A percentile compares a stretch with the other conserved stretches of the same genome.
phyloP scores from a whole-genome alignment of 2,329 filamentous ascomycete species.

The Colletotrichum filicis region DNA sequence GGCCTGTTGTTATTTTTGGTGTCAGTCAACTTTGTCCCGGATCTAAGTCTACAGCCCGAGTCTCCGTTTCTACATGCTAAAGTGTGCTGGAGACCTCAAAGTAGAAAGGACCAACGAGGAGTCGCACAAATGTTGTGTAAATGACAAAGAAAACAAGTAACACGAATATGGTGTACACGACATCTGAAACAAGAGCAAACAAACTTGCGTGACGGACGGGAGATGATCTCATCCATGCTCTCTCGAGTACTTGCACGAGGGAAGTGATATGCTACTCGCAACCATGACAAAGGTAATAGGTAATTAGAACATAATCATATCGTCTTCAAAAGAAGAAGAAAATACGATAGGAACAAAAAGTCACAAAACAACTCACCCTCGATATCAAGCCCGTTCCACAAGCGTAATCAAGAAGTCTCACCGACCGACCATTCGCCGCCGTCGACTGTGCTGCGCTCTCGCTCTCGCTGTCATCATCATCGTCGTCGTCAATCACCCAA shows the following conservation, averaged over 20 bases:
- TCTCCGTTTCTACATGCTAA: background rate
- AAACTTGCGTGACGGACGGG: background rate
- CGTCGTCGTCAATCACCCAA: conserved; percentile 56
- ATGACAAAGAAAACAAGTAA: background rate
- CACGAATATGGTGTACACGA: background rate
- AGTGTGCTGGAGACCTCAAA: background rate
- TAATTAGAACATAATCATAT: background rate
- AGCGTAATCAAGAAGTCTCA: conserved; percentile 78
- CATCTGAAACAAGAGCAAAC: background rate
- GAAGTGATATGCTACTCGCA: background rate
- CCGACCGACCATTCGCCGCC: conserved; percentile 33
- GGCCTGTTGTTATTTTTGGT: conserved; percentile 52
- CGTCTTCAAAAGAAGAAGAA: no score
- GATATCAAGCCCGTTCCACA: conserved; percentile 78
- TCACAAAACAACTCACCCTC: conserved; percentile 56
- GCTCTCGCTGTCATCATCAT: conserved; percentile 36
- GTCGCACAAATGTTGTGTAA: no score
- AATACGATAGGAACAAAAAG: no score
- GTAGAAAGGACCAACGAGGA: background rate
- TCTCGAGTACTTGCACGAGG: background rate
- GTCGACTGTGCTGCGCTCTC: background rate
- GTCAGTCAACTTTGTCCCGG: background rate
- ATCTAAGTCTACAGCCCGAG: background rate
- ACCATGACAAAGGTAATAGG: background rate
- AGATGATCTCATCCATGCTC: no score